Evolutionary conservation across 805 yeast genomes (phyloP), one percentile per base, ranked within the genome.

Genomic region (Lachancea nothofagi): DNA sequence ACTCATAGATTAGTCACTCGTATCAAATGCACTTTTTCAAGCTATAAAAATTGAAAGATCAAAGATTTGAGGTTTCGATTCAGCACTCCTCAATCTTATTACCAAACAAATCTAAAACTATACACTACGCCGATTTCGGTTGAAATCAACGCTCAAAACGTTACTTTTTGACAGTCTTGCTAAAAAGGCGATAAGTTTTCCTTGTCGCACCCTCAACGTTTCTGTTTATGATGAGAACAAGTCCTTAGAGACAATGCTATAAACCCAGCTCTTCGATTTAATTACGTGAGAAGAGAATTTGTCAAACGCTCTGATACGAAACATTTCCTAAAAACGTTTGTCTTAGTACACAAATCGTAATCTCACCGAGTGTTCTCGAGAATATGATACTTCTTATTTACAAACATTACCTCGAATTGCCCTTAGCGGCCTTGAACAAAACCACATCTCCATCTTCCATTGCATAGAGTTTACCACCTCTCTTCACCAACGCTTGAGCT

Each of bases 381-480:
- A 13, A 13, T 5, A 8, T 6, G 20, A 24, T 18, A 25, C 4
- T 15, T 13, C 18, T 36, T 43, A 38, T 40, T 43, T 40, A 43
- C 41, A 43, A 27, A 13, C 18, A 25, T 30, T 41, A 59, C 43
- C 63, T 58, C 2, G 60, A 63, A 59, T 77, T 78, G 31, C 82
- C 85, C 21, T 80, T 80, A 38, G 78, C 79, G 3, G 88, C 81
- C 57, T 82, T 82, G 63, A 88, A 77, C 37, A 79, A 65, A 27
- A 83, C 67, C 36, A 88, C 74, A 62, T 88, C 96, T 21, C 95
- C 94, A 55, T 88, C 95, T 54, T 83, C 86, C 41, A 88, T 78
- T 9, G 71, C 64, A 54, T 88, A 86, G 44, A 77, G 79, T 61
- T 84, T 88, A 32, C 96, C 96, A 55, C 51, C 63, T 23, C 60